Evolutionary conservation across 805 yeast species (phyloP).

Genomic region (Hyphopichia homilentoma): DNA sequence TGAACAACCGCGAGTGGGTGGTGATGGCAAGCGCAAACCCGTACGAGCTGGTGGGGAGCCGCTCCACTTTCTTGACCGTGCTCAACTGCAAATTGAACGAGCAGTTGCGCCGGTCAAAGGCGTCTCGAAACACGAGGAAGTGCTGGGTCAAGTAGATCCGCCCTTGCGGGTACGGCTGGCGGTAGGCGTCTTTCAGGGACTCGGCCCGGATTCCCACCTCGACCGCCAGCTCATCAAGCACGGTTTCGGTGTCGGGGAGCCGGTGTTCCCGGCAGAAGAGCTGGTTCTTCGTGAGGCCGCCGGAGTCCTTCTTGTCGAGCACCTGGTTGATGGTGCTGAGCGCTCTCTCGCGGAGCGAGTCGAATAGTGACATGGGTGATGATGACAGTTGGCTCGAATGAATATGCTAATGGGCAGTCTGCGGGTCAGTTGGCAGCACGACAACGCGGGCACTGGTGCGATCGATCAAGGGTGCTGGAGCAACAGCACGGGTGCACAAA

Average conservation of each 20-base stretch:
- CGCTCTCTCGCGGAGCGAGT: slow-evolving; percentile 44
- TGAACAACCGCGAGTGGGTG: slow-evolving; percentile 59
- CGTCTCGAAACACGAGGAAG: slow-evolving; percentile 70
- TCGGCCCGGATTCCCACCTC: slow-evolving; percentile 42
- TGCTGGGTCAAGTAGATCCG: slow-evolving; percentile 67
- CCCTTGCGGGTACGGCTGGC: slow-evolving; percentile 48
- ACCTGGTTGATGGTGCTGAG: slow-evolving; percentile 42
- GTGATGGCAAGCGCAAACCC: slow-evolving; percentile 74
- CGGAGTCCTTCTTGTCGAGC: slow-evolving; percentile 37
- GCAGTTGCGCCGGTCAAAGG: slow-evolving; percentile 65
- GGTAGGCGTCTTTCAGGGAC: slow-evolving; percentile 16
- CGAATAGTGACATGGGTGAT: slow-evolving; percentile 46
- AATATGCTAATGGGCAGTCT: no score
- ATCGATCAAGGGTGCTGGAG: no score
- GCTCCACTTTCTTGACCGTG: slow-evolving; percentile 78
- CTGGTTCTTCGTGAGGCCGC: slow-evolving; percentile 63
- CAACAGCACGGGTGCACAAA: no score
- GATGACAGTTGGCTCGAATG: slow-evolving; percentile 3
- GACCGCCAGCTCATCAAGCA: slow-evolving; percentile 64
- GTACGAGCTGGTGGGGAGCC: slow-evolving; percentile 72
- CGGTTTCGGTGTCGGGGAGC: slow-evolving; percentile 67
- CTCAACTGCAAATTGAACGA: slow-evolving; percentile 69
- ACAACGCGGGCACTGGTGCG: no score
- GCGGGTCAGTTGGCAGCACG: no score
- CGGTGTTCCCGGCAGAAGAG: slow-evolving; percentile 61